Conservation (phyloP, 1,284 basidiomycete genomes). For the Trametes polyzona region DNA sequence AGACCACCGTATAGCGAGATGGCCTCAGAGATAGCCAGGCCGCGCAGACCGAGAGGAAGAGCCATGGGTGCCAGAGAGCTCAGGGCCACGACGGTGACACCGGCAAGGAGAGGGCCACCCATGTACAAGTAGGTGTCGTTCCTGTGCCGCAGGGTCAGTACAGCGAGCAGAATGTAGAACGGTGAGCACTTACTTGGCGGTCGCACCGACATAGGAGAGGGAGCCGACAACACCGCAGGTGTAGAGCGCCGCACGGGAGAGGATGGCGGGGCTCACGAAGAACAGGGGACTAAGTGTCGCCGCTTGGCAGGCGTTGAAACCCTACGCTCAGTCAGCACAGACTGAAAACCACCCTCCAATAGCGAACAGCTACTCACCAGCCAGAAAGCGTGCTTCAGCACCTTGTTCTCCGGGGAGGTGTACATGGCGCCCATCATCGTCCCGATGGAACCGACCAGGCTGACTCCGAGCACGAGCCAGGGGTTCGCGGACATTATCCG, state of each 20-base stretch:
- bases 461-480: constrained; percentile 85
- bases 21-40: constrained; percentile 77
- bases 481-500: constrained; percentile 88
- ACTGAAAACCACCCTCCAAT: not conserved
- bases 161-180: not conserved
- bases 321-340: constrained; percentile 43
- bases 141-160: constrained; percentile 38
- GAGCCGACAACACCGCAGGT: constrained; percentile 86
- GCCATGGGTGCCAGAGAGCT: constrained; percentile 87
- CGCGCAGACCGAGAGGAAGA: constrained; percentile 79
- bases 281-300: constrained; percentile 83
- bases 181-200: constrained; percentile 63
- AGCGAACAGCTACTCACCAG: constrained; percentile 51
- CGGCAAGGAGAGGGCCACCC: constrained; percentile 84
- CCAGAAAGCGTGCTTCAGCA: constrained; percentile 81
- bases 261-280: constrained; percentile 84
- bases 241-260: constrained; percentile 89
- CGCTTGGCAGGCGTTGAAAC: constrained; percentile 87
- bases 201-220: constrained; percentile 87
- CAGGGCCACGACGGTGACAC: constrained; percentile 86
- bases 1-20: constrained; percentile 86
- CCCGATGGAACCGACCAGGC: constrained; percentile 77
- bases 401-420: constrained; percentile 72
- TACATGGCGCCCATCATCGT: constrained; percentile 81
- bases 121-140: constrained; percentile 87